phyloP scores from a whole-genome alignment of 2,329 filamentous ascomycete species.

The Colletotrichum musae region DNA sequence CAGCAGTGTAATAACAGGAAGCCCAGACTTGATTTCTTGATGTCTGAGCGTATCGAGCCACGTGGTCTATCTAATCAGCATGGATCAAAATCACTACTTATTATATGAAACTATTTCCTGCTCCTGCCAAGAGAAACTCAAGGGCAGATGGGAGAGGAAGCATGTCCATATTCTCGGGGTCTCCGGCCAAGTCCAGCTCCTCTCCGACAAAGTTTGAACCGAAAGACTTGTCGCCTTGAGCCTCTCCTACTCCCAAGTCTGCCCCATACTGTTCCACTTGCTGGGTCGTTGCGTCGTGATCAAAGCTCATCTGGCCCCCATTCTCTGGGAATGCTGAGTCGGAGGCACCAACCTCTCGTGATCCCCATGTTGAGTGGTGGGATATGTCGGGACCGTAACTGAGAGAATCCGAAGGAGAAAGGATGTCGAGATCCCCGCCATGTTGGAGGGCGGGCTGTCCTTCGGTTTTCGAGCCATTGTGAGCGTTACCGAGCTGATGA shows the following conservation, averaged over 20 bases:
- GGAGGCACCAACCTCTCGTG: not conserved
- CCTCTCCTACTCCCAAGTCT: not conserved
- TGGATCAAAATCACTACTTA: not conserved
- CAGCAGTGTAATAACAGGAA: too few relatives aligned
- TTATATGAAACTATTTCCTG: constrained; percentile 34
- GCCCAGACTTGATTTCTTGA: not conserved
- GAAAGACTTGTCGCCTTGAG: not conserved
- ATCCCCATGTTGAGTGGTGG: not conserved
- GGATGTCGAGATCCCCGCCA: not conserved
- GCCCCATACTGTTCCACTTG: not conserved
- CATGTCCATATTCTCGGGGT: constrained; percentile 41
- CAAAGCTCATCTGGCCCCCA: not conserved
- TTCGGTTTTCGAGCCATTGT: too few relatives aligned
- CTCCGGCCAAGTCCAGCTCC: constrained; percentile 31
- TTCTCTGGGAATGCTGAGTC: too few relatives aligned
- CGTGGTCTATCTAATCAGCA: not conserved
- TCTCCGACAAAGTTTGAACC: constrained; percentile 17
- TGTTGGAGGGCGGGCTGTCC: not conserved
- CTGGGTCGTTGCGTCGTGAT: not conserved
- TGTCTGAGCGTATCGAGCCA: not conserved
- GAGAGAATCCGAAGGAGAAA: not conserved
- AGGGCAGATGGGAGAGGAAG: constrained; percentile 49
- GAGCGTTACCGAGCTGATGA: not conserved
- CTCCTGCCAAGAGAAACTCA: constrained; percentile 50
- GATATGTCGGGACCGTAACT: not conserved